Percentiles rank a stretch among this genome's conserved stretches.
Evolutionary conservation across 768 basidiomycete species (phyloP).

Genomic region (Lactarius sp.): DNA sequence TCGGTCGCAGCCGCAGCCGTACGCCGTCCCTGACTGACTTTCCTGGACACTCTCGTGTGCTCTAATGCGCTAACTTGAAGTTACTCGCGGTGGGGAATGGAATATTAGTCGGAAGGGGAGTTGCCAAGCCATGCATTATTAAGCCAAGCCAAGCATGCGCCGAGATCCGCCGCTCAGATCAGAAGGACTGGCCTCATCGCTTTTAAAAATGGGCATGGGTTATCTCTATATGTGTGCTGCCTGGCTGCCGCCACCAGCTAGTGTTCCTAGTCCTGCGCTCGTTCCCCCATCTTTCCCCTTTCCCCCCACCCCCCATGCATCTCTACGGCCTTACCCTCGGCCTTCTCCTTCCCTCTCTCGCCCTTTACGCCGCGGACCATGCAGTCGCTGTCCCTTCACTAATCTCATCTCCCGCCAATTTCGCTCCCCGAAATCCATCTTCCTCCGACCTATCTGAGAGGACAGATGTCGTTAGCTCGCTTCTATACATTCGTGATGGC

Average conservation of each 20-base stretch:
- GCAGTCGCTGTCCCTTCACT: conserved; percentile 14
- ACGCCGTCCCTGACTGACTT: no score
- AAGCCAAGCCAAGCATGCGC: no score
- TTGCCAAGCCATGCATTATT: no score
- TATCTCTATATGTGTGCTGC: neutral
- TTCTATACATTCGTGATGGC: conserved; percentile 4
- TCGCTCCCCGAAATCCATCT: conserved; percentile 2
- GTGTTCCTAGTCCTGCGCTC: neutral
- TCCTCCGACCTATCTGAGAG: neutral
- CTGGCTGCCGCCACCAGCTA: no score
- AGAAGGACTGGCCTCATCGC: neutral
- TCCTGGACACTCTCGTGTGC: no score
- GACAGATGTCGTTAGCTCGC: neutral
- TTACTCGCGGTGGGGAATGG: no score
- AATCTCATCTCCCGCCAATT: conserved; percentile 28
- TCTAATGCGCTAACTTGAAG: no score
- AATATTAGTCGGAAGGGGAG: no score
- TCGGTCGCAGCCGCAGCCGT: no score
- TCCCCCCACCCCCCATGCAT: conserved; percentile 20
- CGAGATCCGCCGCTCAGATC: neutral
- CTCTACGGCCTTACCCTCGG: conserved; percentile 15
- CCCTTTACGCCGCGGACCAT: conserved; percentile 18
- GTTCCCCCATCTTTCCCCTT: neutral
- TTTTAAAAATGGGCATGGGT: neutral
- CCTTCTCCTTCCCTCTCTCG: conserved; percentile 24